Conservation (phyloP, 805 yeast species). For the Yamadazyma tumulicola region DNA sequence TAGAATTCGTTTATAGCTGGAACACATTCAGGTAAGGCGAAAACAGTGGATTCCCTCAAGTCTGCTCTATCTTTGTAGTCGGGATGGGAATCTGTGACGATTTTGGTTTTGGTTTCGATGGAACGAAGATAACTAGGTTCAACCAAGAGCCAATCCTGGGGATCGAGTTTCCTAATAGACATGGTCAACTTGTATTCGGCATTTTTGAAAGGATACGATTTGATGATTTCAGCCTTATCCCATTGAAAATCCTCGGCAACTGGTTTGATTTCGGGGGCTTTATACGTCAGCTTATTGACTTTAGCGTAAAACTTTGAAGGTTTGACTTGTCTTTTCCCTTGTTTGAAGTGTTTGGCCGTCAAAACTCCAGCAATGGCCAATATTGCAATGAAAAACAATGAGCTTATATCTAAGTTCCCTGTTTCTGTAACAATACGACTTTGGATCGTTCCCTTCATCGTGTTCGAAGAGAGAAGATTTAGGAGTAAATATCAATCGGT, state of each 20-base stretch:
- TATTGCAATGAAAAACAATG: too few species aligned
- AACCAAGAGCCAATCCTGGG: constrained; percentile 40
- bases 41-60: constrained; percentile 26
- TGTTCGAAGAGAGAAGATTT: too few species aligned
- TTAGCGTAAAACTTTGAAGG: constrained; percentile 7
- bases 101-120: constrained; percentile 23
- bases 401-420: too few species aligned
- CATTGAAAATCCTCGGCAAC: constrained; percentile 22
- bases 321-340: too few species aligned
- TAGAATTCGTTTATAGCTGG: constrained; percentile 38
- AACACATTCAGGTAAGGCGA: constrained; percentile 28
- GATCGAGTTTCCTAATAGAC: constrained; percentile 47
- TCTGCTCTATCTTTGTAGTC: constrained; percentile 27
- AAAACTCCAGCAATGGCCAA: too few species aligned
- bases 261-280: constrained; percentile 15
- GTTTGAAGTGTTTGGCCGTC: too few species aligned
- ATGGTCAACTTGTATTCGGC: constrained; percentile 60
- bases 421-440: too few species aligned
- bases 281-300: constrained; percentile 3
- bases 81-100: constrained; percentile 31
- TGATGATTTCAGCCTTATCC: constrained; percentile 18
- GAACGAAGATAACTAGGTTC: constrained; percentile 31
- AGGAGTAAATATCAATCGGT: too few species aligned
- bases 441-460: too few species aligned
- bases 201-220: constrained; percentile 53